Conservation (phyloP, 2,329 filamentous ascomycete genomes). For the Aspergillus brunneoviolaceus region DNA sequence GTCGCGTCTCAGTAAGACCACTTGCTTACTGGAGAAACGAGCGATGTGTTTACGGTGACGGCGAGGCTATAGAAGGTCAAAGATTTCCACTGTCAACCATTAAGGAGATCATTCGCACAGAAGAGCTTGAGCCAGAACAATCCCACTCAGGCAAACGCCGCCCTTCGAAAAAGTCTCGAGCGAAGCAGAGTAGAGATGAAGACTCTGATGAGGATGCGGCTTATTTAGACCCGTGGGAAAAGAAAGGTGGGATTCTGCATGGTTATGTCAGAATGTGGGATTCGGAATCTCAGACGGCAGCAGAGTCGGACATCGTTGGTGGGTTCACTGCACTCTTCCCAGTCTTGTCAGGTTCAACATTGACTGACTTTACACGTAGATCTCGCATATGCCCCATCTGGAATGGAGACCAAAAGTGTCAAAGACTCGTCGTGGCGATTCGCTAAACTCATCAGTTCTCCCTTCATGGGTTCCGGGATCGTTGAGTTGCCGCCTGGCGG, state of each 20-base stretch:
- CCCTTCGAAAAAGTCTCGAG: slow-evolving; percentile 34
- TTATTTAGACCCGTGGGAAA: slow-evolving; percentile 46
- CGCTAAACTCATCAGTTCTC: slow-evolving; percentile 78
- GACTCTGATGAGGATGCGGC: slow-evolving; percentile 42
- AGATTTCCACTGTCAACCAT: slow-evolving; percentile 67
- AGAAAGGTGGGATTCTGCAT: slow-evolving; percentile 44
- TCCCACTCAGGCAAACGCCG: slow-evolving; percentile 39
- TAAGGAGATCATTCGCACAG: slow-evolving; percentile 74
- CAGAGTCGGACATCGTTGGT: slow-evolving; percentile 44
- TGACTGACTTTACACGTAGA: slow-evolving; percentile 41
- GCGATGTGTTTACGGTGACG: slow-evolving; percentile 66
- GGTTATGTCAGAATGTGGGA: slow-evolving; percentile 48
- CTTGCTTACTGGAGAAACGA: slow-evolving; percentile 87
- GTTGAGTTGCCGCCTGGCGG: slow-evolving; percentile 83
- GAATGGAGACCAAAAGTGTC: slow-evolving; percentile 59
- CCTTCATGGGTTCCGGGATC: slow-evolving; percentile 86
- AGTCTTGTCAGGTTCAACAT: not conserved
- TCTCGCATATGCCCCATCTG: slow-evolving; percentile 58
- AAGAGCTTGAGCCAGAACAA: slow-evolving; percentile 55
- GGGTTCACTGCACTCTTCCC: slow-evolving; percentile 9
- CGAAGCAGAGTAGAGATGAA: slow-evolving; percentile 37
- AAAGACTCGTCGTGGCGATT: slow-evolving; percentile 75
- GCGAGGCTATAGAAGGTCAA: slow-evolving; percentile 57
- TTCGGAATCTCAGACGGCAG: slow-evolving; percentile 35
- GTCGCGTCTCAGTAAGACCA: slow-evolving; percentile 74